Evolutionary conservation across 805 yeast species (phyloP).

Genomic region (Ogataea angusta): DNA sequence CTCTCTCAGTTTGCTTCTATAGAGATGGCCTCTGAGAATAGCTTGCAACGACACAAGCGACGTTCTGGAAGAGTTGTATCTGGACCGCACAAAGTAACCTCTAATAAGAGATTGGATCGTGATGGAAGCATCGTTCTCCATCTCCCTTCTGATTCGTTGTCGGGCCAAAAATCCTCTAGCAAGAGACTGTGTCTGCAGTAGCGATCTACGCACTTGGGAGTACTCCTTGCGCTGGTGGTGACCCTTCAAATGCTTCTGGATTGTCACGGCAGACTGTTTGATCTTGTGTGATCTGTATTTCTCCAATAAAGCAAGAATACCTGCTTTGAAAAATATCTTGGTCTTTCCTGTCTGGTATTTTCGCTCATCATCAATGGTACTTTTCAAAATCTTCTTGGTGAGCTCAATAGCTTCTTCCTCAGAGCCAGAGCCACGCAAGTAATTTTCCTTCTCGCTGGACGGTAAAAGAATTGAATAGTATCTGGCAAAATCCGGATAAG

Average conservation of each 20-base stretch:
- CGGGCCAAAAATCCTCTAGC: slow-evolving; percentile 65
- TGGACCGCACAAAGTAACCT: slow-evolving; percentile 47
- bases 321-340: slow-evolving; percentile 93
- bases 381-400: slow-evolving; percentile 63
- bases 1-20: slow-evolving; percentile 50
- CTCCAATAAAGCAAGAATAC: slow-evolving; percentile 90
- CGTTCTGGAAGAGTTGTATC: slow-evolving; percentile 31
- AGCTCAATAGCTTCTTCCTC: slow-evolving; percentile 58
- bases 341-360: slow-evolving; percentile 90
- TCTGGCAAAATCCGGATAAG: slow-evolving; percentile 87
- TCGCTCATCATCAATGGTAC: slow-evolving; percentile 58
- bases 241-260: slow-evolving; percentile 80
- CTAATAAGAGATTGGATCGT: slow-evolving; percentile 67
- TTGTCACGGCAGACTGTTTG: slow-evolving; percentile 70
- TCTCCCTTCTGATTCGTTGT: slow-evolving; percentile 48
- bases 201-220: slow-evolving; percentile 49
- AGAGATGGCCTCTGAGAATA: slow-evolving; percentile 46
- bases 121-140: slow-evolving; percentile 60
- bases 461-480: slow-evolving; percentile 82
- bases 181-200: slow-evolving; percentile 55
- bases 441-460: slow-evolving; percentile 63
- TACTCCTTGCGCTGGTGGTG: slow-evolving; percentile 60
- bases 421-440: slow-evolving; percentile 50
- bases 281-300: slow-evolving; percentile 78
- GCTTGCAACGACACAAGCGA: slow-evolving; percentile 46